Evolutionary conservation across 345 rosid species (phyloP).

Genomic region (Pistacia integerrima): DNA sequence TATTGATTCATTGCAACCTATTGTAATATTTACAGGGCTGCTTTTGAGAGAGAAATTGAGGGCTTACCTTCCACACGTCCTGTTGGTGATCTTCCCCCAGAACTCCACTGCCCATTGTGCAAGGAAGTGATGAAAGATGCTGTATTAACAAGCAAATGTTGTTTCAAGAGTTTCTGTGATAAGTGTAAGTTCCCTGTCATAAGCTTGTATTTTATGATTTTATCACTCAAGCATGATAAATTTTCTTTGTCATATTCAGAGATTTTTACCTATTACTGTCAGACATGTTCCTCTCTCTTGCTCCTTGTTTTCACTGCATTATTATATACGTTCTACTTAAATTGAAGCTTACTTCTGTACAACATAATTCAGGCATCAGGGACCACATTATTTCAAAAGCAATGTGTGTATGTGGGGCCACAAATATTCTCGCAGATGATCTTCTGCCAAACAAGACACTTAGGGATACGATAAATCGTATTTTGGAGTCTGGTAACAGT

Average conservation of each 20-base stretch:
- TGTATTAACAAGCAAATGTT: constrained; percentile 91
- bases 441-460: constrained; percentile 96
- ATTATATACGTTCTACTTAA: neutral
- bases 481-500: constrained; percentile 88
- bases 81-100: constrained; percentile 97
- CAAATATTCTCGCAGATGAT: constrained; percentile 87
- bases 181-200: constrained; percentile 51
- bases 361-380: constrained; percentile 71
- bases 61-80: constrained; percentile 90
- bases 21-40: constrained; percentile 59
- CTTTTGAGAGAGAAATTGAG: constrained; percentile 94
- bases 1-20: constrained; percentile 6
- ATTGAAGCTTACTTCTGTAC: constrained; percentile 7
- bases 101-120: constrained; percentile 94
- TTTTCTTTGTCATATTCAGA: no score
- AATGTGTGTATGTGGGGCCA: constrained; percentile 84
- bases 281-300: neutral
- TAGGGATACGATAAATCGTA: constrained; percentile 89
- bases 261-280: neutral
- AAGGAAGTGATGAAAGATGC: constrained; percentile 95
- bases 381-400: constrained; percentile 75
- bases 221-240: neutral
- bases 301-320: constrained; percentile 6
- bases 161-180: constrained; percentile 85
- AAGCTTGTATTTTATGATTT: neutral